A percentile compares a stretch with the other conserved stretches of the same genome.
phyloP scores from a whole-genome alignment of 257 asterid species.

The Echium plantagineum region DNA sequence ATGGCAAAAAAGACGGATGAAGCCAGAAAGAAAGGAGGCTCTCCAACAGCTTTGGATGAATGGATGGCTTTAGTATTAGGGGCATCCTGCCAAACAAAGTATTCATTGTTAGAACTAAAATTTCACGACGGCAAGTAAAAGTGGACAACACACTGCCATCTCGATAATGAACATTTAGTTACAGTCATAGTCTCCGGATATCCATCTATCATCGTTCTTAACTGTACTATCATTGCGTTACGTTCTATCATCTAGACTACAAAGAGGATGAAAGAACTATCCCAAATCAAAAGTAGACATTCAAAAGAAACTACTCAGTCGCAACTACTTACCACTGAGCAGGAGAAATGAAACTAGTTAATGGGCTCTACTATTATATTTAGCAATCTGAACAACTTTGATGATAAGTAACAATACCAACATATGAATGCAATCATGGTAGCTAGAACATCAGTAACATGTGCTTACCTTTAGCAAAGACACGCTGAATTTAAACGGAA shows the following conservation, averaged over 20 bases:
- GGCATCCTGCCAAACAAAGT: slow-evolving; percentile 40
- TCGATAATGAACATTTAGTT: not conserved
- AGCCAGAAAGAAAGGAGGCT: slow-evolving; percentile 91
- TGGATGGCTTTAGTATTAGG: slow-evolving; percentile 79
- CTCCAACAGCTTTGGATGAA: slow-evolving; percentile 96
- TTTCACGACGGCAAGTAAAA: not conserved
- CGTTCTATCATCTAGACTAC: not conserved
- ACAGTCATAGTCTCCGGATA: not conserved
- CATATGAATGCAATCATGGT: too few relatives aligned
- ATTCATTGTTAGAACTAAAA: not conserved
- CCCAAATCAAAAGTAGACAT: too few relatives aligned
- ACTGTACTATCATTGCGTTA: not conserved
- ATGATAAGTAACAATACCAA: too few relatives aligned
- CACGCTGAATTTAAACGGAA: slow-evolving; percentile 64
- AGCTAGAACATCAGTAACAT: not conserved
- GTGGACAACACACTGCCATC: not conserved
- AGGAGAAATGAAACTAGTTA: too few relatives aligned
- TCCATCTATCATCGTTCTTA: not conserved
- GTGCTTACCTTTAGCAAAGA: slow-evolving; percentile 74
- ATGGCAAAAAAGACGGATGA: slow-evolving; percentile 76
- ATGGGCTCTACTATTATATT: too few relatives aligned
- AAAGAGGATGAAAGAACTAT: not conserved
- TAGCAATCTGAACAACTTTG: too few relatives aligned
- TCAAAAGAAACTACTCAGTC: too few relatives aligned
- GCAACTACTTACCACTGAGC: too few relatives aligned